phyloP scores from a whole-genome alignment of 139 green algal species.

The Tetradesmus obliquus region DNA sequence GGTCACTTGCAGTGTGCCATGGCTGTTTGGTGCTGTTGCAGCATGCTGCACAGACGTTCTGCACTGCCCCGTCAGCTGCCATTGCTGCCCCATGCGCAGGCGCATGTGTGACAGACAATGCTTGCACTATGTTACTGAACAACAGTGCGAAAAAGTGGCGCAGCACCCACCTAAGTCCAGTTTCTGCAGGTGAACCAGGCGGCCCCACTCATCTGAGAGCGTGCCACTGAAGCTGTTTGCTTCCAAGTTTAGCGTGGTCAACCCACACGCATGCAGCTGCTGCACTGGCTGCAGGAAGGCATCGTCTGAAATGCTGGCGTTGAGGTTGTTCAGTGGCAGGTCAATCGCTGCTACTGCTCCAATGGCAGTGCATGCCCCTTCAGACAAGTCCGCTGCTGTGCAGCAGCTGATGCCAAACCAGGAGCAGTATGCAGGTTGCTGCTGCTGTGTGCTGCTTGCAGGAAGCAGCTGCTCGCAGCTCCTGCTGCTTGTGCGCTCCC shows the following conservation, averaged over 20 bases:
- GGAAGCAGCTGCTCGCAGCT: background rate
- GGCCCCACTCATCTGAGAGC: background rate
- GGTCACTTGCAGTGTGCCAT: too few relatives aligned
- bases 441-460: background rate
- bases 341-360: background rate
- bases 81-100: too few relatives aligned
- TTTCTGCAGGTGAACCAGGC: background rate
- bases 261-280: constrained; percentile 25
- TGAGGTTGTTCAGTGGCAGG: constrained; percentile 9
- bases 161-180: constrained; percentile 3
- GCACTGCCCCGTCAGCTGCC: too few relatives aligned
- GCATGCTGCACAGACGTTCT: too few relatives aligned
- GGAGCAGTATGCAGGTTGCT: background rate
- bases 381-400: background rate
- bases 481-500: constrained; percentile 4
- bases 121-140: too few relatives aligned
- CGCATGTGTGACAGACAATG: too few relatives aligned
- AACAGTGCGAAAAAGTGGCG: too few relatives aligned
- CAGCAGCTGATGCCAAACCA: constrained; percentile 38
- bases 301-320: background rate
- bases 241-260: constrained; percentile 21
- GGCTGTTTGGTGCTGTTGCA: too few relatives aligned
- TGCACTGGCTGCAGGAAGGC: background rate
- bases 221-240: background rate
- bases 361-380: background rate